Evolutionary conservation across 805 yeast genomes (phyloP).

Genomic region (Hanseniaspora vineae): DNA sequence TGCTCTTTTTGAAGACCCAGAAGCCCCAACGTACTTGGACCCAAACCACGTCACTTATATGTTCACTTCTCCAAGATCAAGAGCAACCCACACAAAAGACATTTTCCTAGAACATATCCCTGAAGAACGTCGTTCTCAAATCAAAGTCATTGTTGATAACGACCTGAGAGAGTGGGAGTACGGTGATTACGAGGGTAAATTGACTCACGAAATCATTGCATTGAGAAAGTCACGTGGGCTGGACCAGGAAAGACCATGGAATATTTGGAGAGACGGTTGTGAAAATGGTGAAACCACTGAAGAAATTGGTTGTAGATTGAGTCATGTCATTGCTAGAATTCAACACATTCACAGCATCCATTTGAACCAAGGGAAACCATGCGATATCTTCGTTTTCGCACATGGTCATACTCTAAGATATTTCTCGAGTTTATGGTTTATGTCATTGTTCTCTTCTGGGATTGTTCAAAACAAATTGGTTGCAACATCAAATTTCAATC

Average conservation of each 20-base stretch:
- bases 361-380: constrained; percentile 34
- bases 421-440: constrained; percentile 80
- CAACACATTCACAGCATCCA: constrained; percentile 45
- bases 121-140: constrained; percentile 28
- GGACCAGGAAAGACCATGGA: constrained; percentile 43
- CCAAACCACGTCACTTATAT: constrained; percentile 51
- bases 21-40: constrained; percentile 34
- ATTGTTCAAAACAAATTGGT: constrained; percentile 1
- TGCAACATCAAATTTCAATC: neutral
- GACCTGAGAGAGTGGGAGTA: constrained; percentile 92
- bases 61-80: constrained; percentile 65
- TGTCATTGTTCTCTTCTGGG: constrained; percentile 3
- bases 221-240: constrained; percentile 48
- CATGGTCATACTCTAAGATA: constrained; percentile 91
- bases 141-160: constrained; percentile 40
- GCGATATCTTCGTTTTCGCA: constrained; percentile 75
- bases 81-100: constrained; percentile 68
- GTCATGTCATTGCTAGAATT: constrained; percentile 53
- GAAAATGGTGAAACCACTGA: constrained; percentile 70
- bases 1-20: constrained; percentile 45
- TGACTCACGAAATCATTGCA: constrained; percentile 52
- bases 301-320: constrained; percentile 61
- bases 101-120: constrained; percentile 36
- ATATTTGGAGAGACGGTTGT: constrained; percentile 87
- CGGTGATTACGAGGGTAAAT: constrained; percentile 86